Conservation (phyloP, 1,139 yeast genomes). For the Hansenula sp. region DNA sequence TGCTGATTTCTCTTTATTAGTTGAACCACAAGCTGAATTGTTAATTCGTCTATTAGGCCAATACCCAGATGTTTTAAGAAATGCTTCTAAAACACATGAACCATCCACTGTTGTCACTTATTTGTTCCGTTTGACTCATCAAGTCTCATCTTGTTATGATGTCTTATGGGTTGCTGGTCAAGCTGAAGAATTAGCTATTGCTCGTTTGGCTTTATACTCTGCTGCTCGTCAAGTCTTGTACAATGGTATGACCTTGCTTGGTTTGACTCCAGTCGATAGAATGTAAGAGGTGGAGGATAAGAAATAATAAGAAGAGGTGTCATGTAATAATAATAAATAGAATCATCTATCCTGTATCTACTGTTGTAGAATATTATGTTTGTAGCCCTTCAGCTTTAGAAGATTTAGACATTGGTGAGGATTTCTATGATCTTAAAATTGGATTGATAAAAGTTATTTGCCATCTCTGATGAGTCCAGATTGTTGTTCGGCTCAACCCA, state of each 20-base stretch:
- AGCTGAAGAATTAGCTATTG: conserved; percentile 78
- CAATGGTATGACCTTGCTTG: conserved; percentile 90
- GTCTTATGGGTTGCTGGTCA: conserved; percentile 98
- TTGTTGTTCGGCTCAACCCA: no score
- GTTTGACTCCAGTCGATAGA: conserved; percentile 97
- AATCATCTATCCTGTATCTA: no score
- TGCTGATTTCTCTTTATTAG: conserved; percentile 71
- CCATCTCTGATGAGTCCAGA: no score
- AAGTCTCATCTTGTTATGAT: conserved; percentile 93
- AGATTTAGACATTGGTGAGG: no score
- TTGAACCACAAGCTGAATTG: conserved; percentile 70
- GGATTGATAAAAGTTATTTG: no score
- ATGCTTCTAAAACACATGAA: conserved; percentile 81
- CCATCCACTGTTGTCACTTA: conserved; percentile 95
- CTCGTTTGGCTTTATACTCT: conserved; percentile 89
- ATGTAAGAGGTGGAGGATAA: no score
- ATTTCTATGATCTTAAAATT: no score
- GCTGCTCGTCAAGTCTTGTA: conserved; percentile 86
- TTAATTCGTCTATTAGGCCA: conserved; percentile 80
- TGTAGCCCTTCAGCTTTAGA: no score
- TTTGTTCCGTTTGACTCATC: conserved; percentile 86
- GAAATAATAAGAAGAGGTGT: background rate
- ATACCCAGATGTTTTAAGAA: conserved; percentile 87
- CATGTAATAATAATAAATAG: no score
- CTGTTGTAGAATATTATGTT: background rate